Conservation (phyloP, 805 yeast genomes). For the Saccharomycopsis capsularis region DNA sequence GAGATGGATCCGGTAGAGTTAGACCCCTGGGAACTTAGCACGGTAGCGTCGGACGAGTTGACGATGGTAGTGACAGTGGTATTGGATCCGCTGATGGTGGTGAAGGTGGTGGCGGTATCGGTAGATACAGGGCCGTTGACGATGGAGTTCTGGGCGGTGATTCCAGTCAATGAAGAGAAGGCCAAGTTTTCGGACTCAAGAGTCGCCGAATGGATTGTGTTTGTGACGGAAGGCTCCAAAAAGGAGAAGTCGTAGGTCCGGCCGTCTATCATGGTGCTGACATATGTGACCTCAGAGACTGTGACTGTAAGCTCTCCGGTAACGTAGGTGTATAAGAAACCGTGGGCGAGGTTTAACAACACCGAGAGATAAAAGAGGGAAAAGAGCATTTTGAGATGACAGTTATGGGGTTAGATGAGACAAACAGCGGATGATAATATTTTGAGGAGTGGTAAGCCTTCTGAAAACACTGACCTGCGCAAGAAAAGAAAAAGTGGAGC, state of each 20-base stretch:
- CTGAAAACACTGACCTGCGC: too few relatives aligned
- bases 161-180: neutral
- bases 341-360: too few relatives aligned
- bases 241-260: slow-evolving; percentile 18
- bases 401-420: too few relatives aligned
- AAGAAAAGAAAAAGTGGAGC: too few relatives aligned
- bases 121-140: neutral
- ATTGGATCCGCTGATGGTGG: neutral
- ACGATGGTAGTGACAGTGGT: slow-evolving; percentile 1
- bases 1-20: neutral
- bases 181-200: neutral
- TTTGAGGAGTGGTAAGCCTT: too few relatives aligned
- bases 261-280: slow-evolving; percentile 19
- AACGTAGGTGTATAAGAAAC: slow-evolving; percentile 19
- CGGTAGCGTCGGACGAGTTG: neutral
- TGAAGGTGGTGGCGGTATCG: slow-evolving; percentile 18
- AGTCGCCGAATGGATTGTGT: slow-evolving; percentile 13
- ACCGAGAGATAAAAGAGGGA: too few relatives aligned
- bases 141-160: neutral
- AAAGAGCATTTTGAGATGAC: too few relatives aligned
- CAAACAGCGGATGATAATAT: too few relatives aligned
- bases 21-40: too few relatives aligned
- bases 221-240: slow-evolving; percentile 17
- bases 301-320: slow-evolving; percentile 18
- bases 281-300: slow-evolving; percentile 7